Conservation (phyloP, 2,329 filamentous ascomycete species). For the Talaromyces sp. region DNA sequence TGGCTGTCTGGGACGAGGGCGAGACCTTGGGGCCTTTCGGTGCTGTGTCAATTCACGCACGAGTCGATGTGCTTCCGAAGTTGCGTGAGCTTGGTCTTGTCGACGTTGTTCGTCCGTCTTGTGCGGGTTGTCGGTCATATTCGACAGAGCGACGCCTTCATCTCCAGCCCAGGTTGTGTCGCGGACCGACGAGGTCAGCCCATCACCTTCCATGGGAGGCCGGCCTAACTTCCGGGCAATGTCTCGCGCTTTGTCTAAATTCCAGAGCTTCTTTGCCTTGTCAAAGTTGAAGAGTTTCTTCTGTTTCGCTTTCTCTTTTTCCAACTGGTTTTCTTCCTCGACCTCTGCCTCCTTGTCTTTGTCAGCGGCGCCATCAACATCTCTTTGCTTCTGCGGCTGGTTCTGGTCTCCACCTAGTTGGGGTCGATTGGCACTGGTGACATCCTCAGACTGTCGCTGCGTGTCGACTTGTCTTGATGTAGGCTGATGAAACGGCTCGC, state of each 20-base stretch:
- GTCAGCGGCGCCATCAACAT: background rate
- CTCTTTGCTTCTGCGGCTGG: background rate
- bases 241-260: slow-evolving; percentile 10
- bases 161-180: slow-evolving; percentile 23
- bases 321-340: slow-evolving; percentile 2
- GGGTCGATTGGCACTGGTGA: slow-evolving; percentile 17
- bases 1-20: slow-evolving; percentile 25
- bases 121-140: slow-evolving; percentile 25
- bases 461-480: background rate
- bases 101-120: slow-evolving; percentile 24
- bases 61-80: slow-evolving; percentile 31
- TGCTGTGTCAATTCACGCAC: slow-evolving; percentile 30
- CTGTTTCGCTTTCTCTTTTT: slow-evolving; percentile 1
- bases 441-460: slow-evolving; percentile 21
- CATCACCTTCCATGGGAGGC: slow-evolving; percentile 18
- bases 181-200: slow-evolving; percentile 19
- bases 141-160: slow-evolving; percentile 18
- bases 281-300: background rate
- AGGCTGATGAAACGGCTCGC: slow-evolving; percentile 5
- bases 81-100: slow-evolving; percentile 18
- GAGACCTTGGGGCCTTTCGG: slow-evolving; percentile 20
- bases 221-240: slow-evolving; percentile 20
- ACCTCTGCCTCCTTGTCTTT: background rate
- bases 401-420: background rate
- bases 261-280: slow-evolving; percentile 2